These are phyloP conservation scores for Pseudoperonospora humuli DNA, from an alignment of 352 stramenopile genomes.

Conservation along the genomic window DNA sequence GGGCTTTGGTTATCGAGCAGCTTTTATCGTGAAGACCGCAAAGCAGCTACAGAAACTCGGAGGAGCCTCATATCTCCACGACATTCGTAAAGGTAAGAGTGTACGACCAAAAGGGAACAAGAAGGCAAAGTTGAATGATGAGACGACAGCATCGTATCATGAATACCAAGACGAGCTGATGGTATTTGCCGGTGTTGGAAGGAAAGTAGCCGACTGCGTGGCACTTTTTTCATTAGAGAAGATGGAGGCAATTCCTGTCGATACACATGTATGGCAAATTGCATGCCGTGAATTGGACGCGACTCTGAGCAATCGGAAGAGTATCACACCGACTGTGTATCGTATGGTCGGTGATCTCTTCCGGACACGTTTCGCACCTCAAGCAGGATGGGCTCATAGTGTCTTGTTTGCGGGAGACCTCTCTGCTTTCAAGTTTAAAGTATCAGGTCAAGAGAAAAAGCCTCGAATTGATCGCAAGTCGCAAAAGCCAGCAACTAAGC, in stretches of 20 bases:
- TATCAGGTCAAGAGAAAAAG: conserved; percentile 19
- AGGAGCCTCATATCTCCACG: conserved; percentile 52
- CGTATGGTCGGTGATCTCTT: conserved; percentile 90
- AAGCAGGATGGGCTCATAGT: conserved; percentile 91
- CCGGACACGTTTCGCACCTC: conserved; percentile 77
- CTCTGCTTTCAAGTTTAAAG: conserved; percentile 25
- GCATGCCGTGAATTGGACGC: conserved; percentile 78
- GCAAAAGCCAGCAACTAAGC: too few species aligned
- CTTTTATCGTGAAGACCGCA: conserved; percentile 82
- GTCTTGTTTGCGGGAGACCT: conserved; percentile 51
- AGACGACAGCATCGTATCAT: conserved; percentile 7
- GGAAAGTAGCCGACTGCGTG: conserved; percentile 97
- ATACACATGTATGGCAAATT: conserved; percentile 96
- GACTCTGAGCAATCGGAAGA: conserved; percentile 45
- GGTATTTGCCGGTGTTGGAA: conserved; percentile 80
- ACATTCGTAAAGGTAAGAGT: conserved; percentile 32
- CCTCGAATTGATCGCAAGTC: conserved; percentile 11
- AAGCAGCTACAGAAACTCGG: conserved; percentile 57
- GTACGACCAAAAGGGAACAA: conserved; percentile 6
- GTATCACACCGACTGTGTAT: conserved; percentile 82
- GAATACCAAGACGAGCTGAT: conserved; percentile 51
- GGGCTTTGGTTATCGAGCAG: conserved; percentile 86
- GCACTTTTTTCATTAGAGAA: conserved; percentile 94
- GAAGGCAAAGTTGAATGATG: conserved; percentile 5
- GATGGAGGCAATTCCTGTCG: conserved; percentile 90